These are phyloP conservation scores for Coemansia sp. DNA, from an alignment of 192 early-diverging fungal species.

Conservation along the genomic window DNA sequence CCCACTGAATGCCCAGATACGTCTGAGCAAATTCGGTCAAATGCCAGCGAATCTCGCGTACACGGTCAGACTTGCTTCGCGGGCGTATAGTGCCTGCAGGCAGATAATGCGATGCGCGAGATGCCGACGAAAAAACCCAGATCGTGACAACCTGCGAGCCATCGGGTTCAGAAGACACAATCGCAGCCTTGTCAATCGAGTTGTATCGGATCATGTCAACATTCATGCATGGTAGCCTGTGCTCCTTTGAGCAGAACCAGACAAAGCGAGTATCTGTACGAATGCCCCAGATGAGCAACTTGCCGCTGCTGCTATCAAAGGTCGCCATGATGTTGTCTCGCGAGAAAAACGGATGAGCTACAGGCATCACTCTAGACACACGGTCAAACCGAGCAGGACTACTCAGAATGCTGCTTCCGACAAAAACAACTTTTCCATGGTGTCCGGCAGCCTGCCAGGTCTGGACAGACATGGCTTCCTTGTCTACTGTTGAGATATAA, in stretches of 20 bases:
- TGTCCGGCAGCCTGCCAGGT: slow-evolving; percentile 37
- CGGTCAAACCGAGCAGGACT: slow-evolving; percentile 31
- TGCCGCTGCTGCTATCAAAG: slow-evolving; percentile 42
- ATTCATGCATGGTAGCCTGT: slow-evolving; percentile 45
- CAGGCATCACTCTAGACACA: slow-evolving; percentile 55
- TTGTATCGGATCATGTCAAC: slow-evolving; percentile 58
- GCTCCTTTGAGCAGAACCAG: slow-evolving; percentile 56
- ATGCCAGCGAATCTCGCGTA: slow-evolving; percentile 55
- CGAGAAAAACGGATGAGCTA: slow-evolving; percentile 47
- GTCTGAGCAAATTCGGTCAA: slow-evolving; percentile 55
- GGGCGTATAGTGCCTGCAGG: slow-evolving; percentile 55
- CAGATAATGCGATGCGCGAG: slow-evolving; percentile 50
- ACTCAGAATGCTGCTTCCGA: slow-evolving; percentile 19
- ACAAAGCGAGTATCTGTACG: slow-evolving; percentile 24
- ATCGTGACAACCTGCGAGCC: slow-evolving; percentile 47
- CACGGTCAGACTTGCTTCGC: slow-evolving; percentile 28
- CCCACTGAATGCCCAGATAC: slow-evolving; percentile 55
- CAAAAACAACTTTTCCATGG: slow-evolving; percentile 14
- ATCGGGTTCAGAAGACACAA: slow-evolving; percentile 40
- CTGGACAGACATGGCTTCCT: slow-evolving; percentile 25
- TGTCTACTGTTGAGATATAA: slow-evolving; percentile 41
- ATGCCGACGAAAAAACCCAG: slow-evolving; percentile 58
- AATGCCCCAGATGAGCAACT: slow-evolving; percentile 53
- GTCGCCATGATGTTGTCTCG: slow-evolving; percentile 55
- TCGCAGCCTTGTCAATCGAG: slow-evolving; percentile 57